Percentiles rank a stretch among this genome's conserved stretches.
These are phyloP conservation scores for Solanum pinnatisectum DNA, from an alignment of 257 asterid genomes.

Conservation along the genomic window DNA sequence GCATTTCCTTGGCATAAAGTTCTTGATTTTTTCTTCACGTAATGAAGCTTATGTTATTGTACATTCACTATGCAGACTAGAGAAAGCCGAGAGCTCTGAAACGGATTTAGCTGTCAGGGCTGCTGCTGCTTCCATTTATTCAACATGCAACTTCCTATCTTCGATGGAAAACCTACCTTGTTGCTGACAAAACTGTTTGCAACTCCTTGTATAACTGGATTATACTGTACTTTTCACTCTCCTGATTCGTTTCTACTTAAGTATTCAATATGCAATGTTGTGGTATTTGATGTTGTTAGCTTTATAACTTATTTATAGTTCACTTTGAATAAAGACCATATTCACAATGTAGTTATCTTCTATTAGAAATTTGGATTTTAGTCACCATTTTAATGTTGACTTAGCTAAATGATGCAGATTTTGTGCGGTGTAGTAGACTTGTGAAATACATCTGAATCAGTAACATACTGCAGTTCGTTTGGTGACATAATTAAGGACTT, in stretches of 20 bases:
- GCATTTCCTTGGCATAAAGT: neutral
- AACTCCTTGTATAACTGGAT: neutral
- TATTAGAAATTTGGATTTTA: neutral
- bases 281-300: neutral
- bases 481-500: neutral
- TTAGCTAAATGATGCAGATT: neutral
- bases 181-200: conserved; percentile 7
- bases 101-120: conserved; percentile 61
- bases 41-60: neutral
- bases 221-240: neutral
- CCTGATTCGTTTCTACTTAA: neutral
- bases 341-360: neutral
- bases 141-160: conserved; percentile 71
- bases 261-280: neutral
- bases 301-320: neutral
- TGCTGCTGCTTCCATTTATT: conserved; percentile 92
- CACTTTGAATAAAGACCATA: neutral
- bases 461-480: neutral
- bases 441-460: neutral
- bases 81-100: conserved; percentile 31
- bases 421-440: neutral
- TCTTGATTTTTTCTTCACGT: neutral
- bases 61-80: conserved; percentile 30
- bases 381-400: neutral
- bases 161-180: conserved; percentile 47